Evolutionary conservation across 1,284 basidiomycete species (phyloP), one percentile per base, ranked within the genome.

Genomic region (Sporisorium scitamineum): DNA sequence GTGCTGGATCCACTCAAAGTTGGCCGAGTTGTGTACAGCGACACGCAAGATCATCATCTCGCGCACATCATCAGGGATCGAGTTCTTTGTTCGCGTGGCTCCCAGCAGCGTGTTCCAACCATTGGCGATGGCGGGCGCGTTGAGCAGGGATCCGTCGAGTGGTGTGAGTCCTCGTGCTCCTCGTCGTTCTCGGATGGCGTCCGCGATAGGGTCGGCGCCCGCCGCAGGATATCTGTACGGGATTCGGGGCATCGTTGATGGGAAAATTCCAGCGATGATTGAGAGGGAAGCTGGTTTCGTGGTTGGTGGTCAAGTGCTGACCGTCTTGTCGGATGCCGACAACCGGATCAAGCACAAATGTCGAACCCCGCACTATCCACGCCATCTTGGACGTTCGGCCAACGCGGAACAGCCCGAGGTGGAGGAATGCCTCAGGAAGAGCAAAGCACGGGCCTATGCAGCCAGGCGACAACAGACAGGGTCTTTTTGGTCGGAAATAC

Each of bases 71-170:
- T 84, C 86, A 0, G 84, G 84, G 31, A 87, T 77, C 54, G 83
- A 84, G 60, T 84, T 87, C 54, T 82, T 80, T 37, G 80, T 86
- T 24, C 87, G 68, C 7, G 87, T 80, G 0, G 86, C 85, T 8
- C 87, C 87, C 13, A 87, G 78, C 4, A 87, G 82, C 14, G 79
- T 80, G 74, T 87, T 87, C 87, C 87, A 87, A n/a, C 87, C 87
- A 14, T 77, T 69, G 24, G 81, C 81, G 52, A 82, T 75, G 45
- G 74, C 63, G 14, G 79, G 76, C 5, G 86, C 85, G 62, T 87
- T 86, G 70, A 87, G 80, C 27, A 87, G 72, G 16, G 83, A 82
- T 48, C 86, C 85, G 71, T 87, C 87, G 53, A 87, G 81, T 16
- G 86, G 82, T 5, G 85, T 87, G 22, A 87, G 77, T 10, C 86